These are phyloP conservation scores for Aphanomyces cochlioides DNA, from an alignment of 352 stramenopile genomes.

Conservation along the genomic window DNA sequence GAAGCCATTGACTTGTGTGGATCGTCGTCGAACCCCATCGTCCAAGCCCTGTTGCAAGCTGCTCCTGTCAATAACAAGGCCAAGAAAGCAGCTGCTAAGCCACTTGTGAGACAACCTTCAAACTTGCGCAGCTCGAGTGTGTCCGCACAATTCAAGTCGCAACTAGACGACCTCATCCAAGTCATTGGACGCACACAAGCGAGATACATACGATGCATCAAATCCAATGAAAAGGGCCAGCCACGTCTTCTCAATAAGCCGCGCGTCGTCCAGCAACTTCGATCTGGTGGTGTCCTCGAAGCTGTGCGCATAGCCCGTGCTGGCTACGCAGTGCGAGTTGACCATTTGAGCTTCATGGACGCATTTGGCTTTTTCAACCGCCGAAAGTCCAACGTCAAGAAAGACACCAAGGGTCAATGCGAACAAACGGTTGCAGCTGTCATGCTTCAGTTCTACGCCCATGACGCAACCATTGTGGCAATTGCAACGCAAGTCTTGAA, in stretches of 20 bases:
- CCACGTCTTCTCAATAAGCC: conserved; percentile 61
- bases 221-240: conserved; percentile 94
- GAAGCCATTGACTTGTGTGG: conserved; percentile 54
- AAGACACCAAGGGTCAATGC: conserved; percentile 2
- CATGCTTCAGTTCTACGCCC: conserved; percentile 8
- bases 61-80: conserved; percentile 34
- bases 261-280: conserved; percentile 96
- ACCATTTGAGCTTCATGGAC: conserved; percentile 89
- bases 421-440: neutral
- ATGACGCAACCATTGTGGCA: neutral
- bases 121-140: conserved; percentile 66
- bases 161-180: conserved; percentile 91
- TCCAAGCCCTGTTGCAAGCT: conserved; percentile 49
- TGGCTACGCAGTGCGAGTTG: conserved; percentile 93
- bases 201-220: conserved; percentile 98
- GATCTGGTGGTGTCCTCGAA: conserved; percentile 95
- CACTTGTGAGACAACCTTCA: conserved; percentile 34
- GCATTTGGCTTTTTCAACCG: conserved; percentile 58
- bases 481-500: conserved; percentile 1
- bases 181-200: conserved; percentile 93
- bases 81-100: conserved; percentile 13
- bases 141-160: conserved; percentile 90
- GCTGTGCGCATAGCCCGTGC: conserved; percentile 92
- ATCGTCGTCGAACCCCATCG: conserved; percentile 62
- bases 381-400: conserved; percentile 1